Evolutionary conservation across 495 filamentous ascomycete species (phyloP).

Genomic region (Tuber indicum): DNA sequence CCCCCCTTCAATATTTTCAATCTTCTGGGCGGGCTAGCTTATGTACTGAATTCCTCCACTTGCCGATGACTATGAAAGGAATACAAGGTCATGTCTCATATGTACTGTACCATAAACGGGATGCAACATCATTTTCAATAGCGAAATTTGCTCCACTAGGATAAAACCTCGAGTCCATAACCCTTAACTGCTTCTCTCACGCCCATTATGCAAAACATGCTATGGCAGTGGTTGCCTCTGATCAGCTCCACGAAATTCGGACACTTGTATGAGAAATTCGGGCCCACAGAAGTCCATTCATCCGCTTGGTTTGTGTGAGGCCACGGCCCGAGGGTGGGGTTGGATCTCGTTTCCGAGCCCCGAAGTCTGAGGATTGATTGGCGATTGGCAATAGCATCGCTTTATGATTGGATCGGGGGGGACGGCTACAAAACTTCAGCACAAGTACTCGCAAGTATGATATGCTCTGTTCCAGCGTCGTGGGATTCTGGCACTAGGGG

Average conservation of each 20-base stretch:
- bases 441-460: no score
- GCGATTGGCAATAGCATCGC: not conserved
- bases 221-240: not conserved
- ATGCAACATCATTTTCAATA: not conserved
- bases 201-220: not conserved
- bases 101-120: no score
- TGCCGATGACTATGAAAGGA: not conserved
- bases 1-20: not conserved
- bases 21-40: not conserved
- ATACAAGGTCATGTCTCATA: not conserved
- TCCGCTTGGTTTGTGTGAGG: not conserved
- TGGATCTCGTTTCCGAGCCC: not conserved
- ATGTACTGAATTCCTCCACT: not conserved
- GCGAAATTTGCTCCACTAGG: not conserved
- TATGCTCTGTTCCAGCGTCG: not conserved
- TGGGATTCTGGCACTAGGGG: not conserved
- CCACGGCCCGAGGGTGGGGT: not conserved
- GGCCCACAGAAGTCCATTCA: not conserved
- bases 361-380: not conserved
- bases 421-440: not conserved
- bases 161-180: not conserved
- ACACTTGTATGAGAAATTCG: not conserved
- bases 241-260: not conserved
- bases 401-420: not conserved
- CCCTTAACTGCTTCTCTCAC: not conserved